Base-by-base conservation (phyloP, 805 yeast genomes). In the Dipodascopsis uninucleata region DNA sequence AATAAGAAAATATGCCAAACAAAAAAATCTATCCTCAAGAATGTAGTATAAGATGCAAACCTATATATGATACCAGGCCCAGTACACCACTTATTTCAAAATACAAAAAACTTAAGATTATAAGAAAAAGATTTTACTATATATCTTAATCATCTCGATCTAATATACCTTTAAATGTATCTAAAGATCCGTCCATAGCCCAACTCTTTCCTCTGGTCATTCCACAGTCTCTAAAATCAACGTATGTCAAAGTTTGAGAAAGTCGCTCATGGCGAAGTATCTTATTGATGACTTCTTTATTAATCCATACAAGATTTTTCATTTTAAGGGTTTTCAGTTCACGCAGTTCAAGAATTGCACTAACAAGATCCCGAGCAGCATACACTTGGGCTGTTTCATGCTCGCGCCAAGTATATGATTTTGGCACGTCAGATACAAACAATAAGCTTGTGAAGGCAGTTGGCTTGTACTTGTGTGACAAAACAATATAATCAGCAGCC, bases 401-500 rank as follows among this genome's bases (percentile, higher is more conserved):
- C 25, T 57, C 57, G 17, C 50, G 45, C 63, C 65, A 62, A 12
- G 58, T 59, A 44, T 61, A 43, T 12, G 56, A 31, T 41, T 55
- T 49, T 24, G 63, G 60, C 26, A 71, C 67, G 51, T 71, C 74
- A 16, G 65, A 59, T 8, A 63, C 67, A 45, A 61, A 62, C 25
- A 62, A 38, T 20, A 44, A 41, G 22, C 44, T 38, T 7, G 58
- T 39, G 28, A 45, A 38, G 18, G 56, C 43, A n/a, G 53, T 45
- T 5, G 52, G 49, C 36, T 41, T 45, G 37, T 43, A 41, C 32
- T 47, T 52, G 18, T 45, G 43, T 2, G 58, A 41, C 5, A 45
- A 32, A 4, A 59, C 55, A n/a, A 28, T 72, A 58, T 81, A 86
- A 64, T 87, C 96, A 12, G 71, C 67, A 4, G 85, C 81, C 7